Base-by-base conservation (phyloP, 2,329 filamentous ascomycete species). In the Phialophora expanda region DNA sequence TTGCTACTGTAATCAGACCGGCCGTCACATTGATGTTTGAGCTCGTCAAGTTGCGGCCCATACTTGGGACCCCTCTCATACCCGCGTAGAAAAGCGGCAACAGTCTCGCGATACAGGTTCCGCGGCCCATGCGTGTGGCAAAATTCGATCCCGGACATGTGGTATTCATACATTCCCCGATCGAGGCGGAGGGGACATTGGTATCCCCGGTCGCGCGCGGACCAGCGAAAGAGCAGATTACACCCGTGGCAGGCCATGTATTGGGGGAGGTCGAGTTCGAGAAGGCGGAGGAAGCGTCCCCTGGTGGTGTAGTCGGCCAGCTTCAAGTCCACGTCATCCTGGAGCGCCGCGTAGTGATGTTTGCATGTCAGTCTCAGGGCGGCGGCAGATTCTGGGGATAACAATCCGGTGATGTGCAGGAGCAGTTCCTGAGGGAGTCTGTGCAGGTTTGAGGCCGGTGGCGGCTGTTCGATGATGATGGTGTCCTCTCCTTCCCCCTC, bases 341-440 rank as follows among this genome's bases (percentile, higher is more conserved):
- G 17, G 17, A 48, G 20, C 17, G 20, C 20, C 6, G 44, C 44
- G 20, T 48, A 48, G 44, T 7, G 17, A 48, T 48, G 9, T 20
- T 48, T 20, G 44, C 17, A 48, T 48, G 20, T 22, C 17, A 48
- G 44, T n/a, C 6, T 22, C 17, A 48, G 20, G 44, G 44, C 20
- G 20, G 20, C 44, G 17, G 17, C 44, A 3, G 44, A 48, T 48
- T 48, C 44, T 22, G 17, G 17, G 20, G 44, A 11, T 12, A 48
- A 20, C 17, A 48, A 48, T 4, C 5, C 17, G 17, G 44, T 11
- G 20, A 48, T 48, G 17, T n/a, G 44, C 17, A 48, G 44, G 20
- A 48, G 44, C 44, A 48, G 44, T 48, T 48, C 44, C 5, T n/a
- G 44, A 20, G 44, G 44, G 44, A 48, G 44, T n/a, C 44, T 20